These are phyloP conservation scores for Plasmodium billcollinsi DNA, from an alignment of 169 alveolate genomes.

Conservation along the genomic window DNA sequence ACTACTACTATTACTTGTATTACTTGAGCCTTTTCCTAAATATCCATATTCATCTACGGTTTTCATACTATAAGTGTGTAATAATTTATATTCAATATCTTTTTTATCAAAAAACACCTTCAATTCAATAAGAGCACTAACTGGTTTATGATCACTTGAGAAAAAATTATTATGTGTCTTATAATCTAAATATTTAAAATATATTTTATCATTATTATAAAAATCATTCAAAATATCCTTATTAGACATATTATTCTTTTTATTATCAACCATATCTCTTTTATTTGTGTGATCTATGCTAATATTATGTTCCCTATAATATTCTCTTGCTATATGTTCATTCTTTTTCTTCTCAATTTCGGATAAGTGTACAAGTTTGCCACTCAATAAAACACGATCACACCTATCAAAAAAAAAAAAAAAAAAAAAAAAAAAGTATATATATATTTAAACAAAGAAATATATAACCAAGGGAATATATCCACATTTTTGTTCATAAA, in stretches of 20 bases:
- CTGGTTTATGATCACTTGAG: slow-evolving; percentile 89
- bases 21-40: slow-evolving; percentile 40
- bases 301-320: not conserved
- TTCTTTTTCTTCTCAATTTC: slow-evolving; percentile 61
- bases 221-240: slow-evolving; percentile 18
- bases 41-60: slow-evolving; percentile 25
- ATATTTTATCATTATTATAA: slow-evolving; percentile 74
- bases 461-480: not conserved
- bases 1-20: slow-evolving; percentile 66
- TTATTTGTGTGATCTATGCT: not conserved
- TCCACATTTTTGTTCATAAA: not conserved
- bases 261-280: not conserved
- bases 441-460: not conserved
- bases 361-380: slow-evolving; percentile 70
- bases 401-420: slow-evolving; percentile 27
- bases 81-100: slow-evolving; percentile 63
- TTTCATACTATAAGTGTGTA: slow-evolving; percentile 38
- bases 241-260: not conserved
- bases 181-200: slow-evolving; percentile 77
- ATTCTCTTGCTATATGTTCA: not conserved
- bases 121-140: slow-evolving; percentile 83
- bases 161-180: slow-evolving; percentile 82
- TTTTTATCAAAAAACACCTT: slow-evolving; percentile 75
- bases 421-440: not conserved
- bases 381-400: slow-evolving; percentile 64